A percentile compares a stretch with the other conserved stretches of the same genome.
phyloP scores from a whole-genome alignment of 2,329 filamentous ascomycete genomes.

The Trichoderma lentiforme region DNA sequence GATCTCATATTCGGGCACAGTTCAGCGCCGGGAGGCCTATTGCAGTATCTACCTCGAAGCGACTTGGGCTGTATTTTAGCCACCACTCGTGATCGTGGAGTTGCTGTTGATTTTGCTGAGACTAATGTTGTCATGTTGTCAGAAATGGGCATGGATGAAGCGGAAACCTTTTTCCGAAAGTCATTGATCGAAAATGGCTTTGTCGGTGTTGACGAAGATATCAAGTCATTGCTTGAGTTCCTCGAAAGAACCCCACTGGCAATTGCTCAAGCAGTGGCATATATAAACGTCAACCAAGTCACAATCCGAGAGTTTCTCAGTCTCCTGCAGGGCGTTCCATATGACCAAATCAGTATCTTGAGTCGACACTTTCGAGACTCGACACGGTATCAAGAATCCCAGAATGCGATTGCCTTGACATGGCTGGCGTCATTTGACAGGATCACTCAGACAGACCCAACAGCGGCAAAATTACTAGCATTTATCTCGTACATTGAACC shows the following conservation, averaged over 20 bases:
- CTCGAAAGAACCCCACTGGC: constrained; percentile 40
- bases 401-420: constrained; percentile 33
- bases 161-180: constrained; percentile 27
- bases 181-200: constrained; percentile 19
- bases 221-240: constrained; percentile 28
- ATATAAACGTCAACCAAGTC: constrained; percentile 31
- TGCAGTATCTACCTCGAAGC: constrained; percentile 30
- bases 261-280: constrained; percentile 39
- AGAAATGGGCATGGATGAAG: constrained; percentile 31
- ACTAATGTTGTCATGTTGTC: constrained; percentile 27
- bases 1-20: constrained; percentile 24
- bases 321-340: constrained; percentile 27
- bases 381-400: constrained; percentile 28
- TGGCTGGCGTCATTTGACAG: constrained; percentile 41
- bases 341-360: constrained; percentile 30
- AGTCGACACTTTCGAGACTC: constrained; percentile 34
- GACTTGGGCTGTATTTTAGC: constrained; percentile 32
- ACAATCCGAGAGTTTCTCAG: constrained; percentile 29
- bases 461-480: constrained; percentile 34
- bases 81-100: constrained; percentile 33
- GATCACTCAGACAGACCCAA: constrained; percentile 28
- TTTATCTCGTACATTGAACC: constrained; percentile 38
- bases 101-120: constrained; percentile 28
- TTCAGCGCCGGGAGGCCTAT: constrained; percentile 21
- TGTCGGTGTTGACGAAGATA: background rate